Percentiles rank a stretch among this genome's conserved stretches.
These are phyloP conservation scores for Trichoderma afroharzianum DNA, from an alignment of 2,329 filamentous ascomycete species.

Conservation along the genomic window DNA sequence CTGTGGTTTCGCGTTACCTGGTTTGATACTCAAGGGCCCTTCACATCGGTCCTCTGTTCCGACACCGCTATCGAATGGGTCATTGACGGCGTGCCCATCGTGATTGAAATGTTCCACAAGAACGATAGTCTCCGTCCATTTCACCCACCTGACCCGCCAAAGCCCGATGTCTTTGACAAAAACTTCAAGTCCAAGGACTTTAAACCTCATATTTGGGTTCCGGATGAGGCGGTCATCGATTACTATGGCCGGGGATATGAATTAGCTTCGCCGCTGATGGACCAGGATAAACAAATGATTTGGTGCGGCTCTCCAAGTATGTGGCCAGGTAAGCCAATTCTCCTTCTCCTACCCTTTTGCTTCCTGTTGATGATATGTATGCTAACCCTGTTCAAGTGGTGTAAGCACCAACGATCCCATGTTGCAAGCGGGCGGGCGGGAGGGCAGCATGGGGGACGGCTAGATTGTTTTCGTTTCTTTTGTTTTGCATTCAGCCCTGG, in stretches of 20 bases:
- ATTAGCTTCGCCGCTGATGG: background rate
- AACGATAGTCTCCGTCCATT: background rate
- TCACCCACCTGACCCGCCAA: background rate
- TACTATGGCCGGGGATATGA: background rate
- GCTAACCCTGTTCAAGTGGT: background rate
- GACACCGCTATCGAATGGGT: background rate
- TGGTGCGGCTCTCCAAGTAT: background rate
- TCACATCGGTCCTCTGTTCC: background rate
- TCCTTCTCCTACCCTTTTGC: background rate
- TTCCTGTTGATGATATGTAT: background rate
- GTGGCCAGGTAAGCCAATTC: background rate
- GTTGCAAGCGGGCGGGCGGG: background rate
- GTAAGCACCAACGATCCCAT: background rate
- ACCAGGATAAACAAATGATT: background rate
- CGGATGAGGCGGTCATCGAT: background rate
- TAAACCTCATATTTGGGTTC: background rate
- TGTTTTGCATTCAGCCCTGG: background rate
- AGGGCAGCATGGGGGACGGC: background rate
- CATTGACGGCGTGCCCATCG: background rate
- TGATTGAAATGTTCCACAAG: slow-evolving; percentile 1
- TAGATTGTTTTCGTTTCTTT: background rate
- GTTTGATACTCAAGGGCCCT: background rate
- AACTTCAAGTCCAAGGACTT: background rate
- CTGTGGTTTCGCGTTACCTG: background rate
- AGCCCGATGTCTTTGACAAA: background rate